phyloP scores from a whole-genome alignment of 148 eudicot genomes.

The Amaranthus cruentus region DNA sequence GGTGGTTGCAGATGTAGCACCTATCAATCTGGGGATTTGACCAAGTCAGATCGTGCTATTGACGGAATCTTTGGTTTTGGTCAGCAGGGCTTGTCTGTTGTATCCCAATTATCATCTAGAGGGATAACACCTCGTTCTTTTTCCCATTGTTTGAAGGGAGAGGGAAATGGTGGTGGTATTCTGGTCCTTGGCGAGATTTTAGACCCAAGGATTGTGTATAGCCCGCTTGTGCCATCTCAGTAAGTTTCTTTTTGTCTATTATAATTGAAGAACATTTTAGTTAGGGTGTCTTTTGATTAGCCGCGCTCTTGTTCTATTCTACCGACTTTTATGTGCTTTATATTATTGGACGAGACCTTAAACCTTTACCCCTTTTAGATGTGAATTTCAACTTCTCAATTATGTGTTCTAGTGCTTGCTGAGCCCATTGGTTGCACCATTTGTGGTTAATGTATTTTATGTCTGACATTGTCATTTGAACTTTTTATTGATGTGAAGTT shows the following conservation, averaged over 20 bases:
- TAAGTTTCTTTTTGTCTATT: constrained; percentile 44
- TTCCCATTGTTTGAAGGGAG: constrained; percentile 97
- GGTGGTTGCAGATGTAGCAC: constrained; percentile 76
- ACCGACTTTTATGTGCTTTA: not conserved
- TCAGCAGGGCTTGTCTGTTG: constrained; percentile 73
- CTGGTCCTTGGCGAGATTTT: constrained; percentile 98
- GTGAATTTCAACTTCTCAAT: not conserved
- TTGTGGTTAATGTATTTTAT: not conserved
- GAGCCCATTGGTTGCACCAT: not conserved
- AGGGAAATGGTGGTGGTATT: constrained; percentile 88
- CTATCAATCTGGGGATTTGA: constrained; percentile 80
- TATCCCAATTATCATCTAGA: constrained; percentile 77
- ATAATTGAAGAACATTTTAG: not conserved
- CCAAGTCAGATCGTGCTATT: constrained; percentile 72
- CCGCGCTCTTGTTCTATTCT: not conserved
- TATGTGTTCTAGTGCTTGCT: not conserved
- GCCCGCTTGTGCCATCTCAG: constrained; percentile 97
- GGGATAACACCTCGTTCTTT: constrained; percentile 89
- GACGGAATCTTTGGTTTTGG: constrained; percentile 99
- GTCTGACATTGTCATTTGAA: not conserved
- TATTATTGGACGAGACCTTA: not conserved
- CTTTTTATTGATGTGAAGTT: too few relatives aligned
- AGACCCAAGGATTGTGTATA: constrained; percentile 90
- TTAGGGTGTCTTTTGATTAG: not conserved
- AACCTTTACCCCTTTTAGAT: not conserved